A percentile compares a stretch with the other conserved stretches of the same genome.
Conservation (phyloP, 805 yeast species). For the Nakazawaea wyomingensis region DNA sequence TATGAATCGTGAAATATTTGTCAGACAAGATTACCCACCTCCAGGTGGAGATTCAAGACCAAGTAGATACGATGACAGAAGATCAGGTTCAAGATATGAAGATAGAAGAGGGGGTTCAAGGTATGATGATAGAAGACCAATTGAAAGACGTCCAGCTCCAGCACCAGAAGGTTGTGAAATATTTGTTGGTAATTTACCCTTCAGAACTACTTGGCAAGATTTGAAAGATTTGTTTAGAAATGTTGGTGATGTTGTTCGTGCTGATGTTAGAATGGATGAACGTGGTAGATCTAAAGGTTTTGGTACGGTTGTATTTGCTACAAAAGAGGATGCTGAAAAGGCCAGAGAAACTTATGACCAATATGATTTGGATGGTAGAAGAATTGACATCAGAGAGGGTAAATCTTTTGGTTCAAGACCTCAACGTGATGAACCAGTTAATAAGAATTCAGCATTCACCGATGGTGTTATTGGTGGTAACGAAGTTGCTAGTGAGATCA, state of each 20-base stretch:
- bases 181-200: constrained; percentile 80
- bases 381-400: constrained; percentile 77
- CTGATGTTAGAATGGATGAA: constrained; percentile 64
- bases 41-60: constrained; percentile 36
- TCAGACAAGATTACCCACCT: constrained; percentile 88
- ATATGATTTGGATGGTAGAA: constrained; percentile 68
- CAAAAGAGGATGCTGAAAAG: constrained; percentile 59
- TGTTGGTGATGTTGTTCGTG: constrained; percentile 74
- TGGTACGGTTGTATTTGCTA: constrained; percentile 72
- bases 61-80: constrained; percentile 15
- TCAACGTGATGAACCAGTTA: constrained; percentile 14
- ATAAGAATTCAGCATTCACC: constrained; percentile 52
- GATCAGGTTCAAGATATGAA: constrained; percentile 18
- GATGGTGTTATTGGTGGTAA: constrained; percentile 62
- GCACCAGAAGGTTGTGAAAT: constrained; percentile 43
- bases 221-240: constrained; percentile 78
- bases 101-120: constrained; percentile 17
- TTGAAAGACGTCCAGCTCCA: constrained; percentile 15
- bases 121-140: constrained; percentile 13
- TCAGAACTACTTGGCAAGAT: constrained; percentile 75
- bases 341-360: constrained; percentile 73
- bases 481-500: constrained; percentile 45
- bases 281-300: constrained; percentile 80
- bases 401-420: constrained; percentile 24
- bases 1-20: constrained; percentile 76